A percentile compares a stretch with the other conserved stretches of the same genome.
These are phyloP conservation scores for Evansstolkia leycettana DNA, from an alignment of 495 filamentous ascomycete species.

Conservation along the genomic window DNA sequence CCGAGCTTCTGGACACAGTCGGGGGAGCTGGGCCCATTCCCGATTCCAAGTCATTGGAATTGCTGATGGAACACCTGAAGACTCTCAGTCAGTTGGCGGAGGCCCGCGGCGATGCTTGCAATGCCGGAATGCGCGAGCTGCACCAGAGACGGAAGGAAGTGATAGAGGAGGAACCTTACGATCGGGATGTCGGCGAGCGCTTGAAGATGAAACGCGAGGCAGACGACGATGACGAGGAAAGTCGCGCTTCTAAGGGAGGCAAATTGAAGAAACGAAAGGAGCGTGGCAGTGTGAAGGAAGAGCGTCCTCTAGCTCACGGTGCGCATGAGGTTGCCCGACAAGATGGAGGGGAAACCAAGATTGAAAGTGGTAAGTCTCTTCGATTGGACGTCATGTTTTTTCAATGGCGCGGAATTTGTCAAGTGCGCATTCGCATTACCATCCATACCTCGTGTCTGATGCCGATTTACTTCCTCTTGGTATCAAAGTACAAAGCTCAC, in stretches of 20 bases:
- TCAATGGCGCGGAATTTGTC: neutral
- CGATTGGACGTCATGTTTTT: constrained; percentile 4
- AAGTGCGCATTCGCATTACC: constrained; percentile 3
- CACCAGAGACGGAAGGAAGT: constrained; percentile 48
- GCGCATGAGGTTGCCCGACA: constrained; percentile 56
- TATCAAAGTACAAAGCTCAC: neutral
- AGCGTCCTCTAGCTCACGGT: constrained; percentile 47
- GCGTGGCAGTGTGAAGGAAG: constrained; percentile 33
- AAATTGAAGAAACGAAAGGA: constrained; percentile 44
- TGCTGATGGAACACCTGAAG: constrained; percentile 53
- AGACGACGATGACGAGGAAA: constrained; percentile 43
- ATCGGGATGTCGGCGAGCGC: constrained; percentile 31
- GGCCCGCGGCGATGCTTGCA: constrained; percentile 46
- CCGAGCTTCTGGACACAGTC: constrained; percentile 59
- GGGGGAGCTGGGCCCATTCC: constrained; percentile 55
- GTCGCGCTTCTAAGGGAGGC: constrained; percentile 26
- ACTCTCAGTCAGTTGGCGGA: constrained; percentile 54
- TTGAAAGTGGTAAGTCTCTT: constrained; percentile 48
- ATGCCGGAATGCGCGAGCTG: constrained; percentile 61
- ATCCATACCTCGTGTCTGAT: no score
- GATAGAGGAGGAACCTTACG: constrained; percentile 38
- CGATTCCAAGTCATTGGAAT: constrained; percentile 60
- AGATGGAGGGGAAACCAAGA: constrained; percentile 42
- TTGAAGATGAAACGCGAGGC: constrained; percentile 38
- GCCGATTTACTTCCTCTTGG: no score